A percentile compares a stretch with the other conserved stretches of the same genome.
Evolutionary conservation across 257 asterid species (phyloP).

Genomic region (Coffea eugenioides): DNA sequence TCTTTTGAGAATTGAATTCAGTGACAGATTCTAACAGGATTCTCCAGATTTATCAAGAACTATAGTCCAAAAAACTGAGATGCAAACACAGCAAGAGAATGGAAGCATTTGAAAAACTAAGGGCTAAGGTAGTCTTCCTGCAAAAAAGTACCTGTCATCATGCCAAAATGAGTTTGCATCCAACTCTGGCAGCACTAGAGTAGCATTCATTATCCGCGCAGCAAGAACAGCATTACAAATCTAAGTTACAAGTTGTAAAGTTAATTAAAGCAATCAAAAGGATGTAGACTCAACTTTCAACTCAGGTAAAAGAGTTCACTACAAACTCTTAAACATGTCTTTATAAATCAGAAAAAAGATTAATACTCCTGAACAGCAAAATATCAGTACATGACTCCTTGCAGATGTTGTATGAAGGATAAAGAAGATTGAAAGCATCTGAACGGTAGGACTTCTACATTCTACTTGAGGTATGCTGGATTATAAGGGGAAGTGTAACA

Average conservation of each 20-base stretch:
- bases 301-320: too few relatives aligned
- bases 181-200: constrained; percentile 94
- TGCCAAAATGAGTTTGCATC: constrained; percentile 98
- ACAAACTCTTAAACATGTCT: too few relatives aligned
- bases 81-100: neutral
- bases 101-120: neutral
- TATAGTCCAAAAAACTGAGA: neutral
- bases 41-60: neutral
- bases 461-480: too few relatives aligned
- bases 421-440: too few relatives aligned
- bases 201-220: constrained; percentile 97
- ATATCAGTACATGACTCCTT: too few relatives aligned
- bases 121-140: neutral
- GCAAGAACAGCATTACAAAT: constrained; percentile 98
- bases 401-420: too few relatives aligned
- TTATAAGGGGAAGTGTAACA: too few relatives aligned
- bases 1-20: neutral
- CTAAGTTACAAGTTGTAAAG: constrained; percentile 42
- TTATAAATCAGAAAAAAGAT: too few relatives aligned
- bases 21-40: neutral
- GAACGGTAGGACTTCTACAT: too few relatives aligned
- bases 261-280: constrained; percentile 17
- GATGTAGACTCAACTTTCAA: neutral
- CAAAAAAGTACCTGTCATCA: constrained; percentile 75
- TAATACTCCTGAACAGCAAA: too few relatives aligned